Conservation (phyloP, 257 asterid species). For the Datura wrightii region DNA sequence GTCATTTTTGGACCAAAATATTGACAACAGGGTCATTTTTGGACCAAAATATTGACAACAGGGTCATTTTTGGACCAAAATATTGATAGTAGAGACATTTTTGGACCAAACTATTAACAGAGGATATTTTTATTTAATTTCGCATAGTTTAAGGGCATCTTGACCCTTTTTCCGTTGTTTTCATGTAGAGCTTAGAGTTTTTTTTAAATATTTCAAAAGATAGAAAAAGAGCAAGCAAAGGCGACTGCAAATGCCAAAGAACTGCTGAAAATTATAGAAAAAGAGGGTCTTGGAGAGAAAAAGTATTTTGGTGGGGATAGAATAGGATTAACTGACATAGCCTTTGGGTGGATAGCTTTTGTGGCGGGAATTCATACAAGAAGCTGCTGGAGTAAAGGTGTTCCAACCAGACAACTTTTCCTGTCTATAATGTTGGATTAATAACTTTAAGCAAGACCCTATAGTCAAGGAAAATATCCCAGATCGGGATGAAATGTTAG, state of each 20-base stretch:
- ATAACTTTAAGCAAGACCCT: slow-evolving; percentile 36
- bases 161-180: too few relatives aligned
- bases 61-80: too few relatives aligned
- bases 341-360: slow-evolving; percentile 38
- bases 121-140: too few relatives aligned
- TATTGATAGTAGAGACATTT: too few relatives aligned
- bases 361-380: slow-evolving; percentile 42
- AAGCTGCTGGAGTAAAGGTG: slow-evolving; percentile 29
- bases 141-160: too few relatives aligned
- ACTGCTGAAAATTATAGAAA: slow-evolving; percentile 37
- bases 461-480: slow-evolving; percentile 36
- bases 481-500: slow-evolving; percentile 26
- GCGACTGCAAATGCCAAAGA: slow-evolving; percentile 34
- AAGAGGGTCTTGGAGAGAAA: slow-evolving; percentile 40
- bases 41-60: too few relatives aligned
- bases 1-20: too few relatives aligned
- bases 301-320: slow-evolving; percentile 39
- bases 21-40: too few relatives aligned
- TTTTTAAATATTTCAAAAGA: slow-evolving; percentile 26
- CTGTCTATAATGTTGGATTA: slow-evolving; percentile 35
- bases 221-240: slow-evolving; percentile 31
- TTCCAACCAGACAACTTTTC: slow-evolving; percentile 33
- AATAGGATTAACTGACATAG: slow-evolving; percentile 37
- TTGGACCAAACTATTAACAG: too few relatives aligned
- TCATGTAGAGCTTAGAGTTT: slow-evolving; percentile 12